Conservation (phyloP, 306 rosid genomes). For the Benincasa hispida region DNA sequence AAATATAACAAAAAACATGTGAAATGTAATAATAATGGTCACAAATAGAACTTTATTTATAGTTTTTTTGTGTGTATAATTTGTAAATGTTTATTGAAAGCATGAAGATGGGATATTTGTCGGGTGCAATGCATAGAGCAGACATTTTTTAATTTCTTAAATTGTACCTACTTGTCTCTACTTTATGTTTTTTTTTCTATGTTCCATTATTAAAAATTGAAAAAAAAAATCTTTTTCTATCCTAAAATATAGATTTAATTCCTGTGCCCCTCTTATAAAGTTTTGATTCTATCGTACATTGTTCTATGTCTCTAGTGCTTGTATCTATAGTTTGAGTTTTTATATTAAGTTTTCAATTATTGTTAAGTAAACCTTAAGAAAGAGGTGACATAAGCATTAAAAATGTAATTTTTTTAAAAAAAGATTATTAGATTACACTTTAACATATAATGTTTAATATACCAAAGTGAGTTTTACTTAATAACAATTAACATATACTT, state of each 20-base stretch:
- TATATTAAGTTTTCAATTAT: neutral
- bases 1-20: neutral
- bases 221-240: neutral
- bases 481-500: too few species aligned
- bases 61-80: neutral
- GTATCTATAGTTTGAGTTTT: neutral
- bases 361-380: neutral
- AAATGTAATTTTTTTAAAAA: too few species aligned
- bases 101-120: constrained; percentile 4
- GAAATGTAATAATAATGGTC: neutral
- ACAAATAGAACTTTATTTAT: neutral
- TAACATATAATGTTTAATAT: too few species aligned
- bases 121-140: constrained; percentile 17
- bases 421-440: too few species aligned
- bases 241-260: neutral
- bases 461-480: too few species aligned
- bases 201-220: neutral
- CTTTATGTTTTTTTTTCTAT: neutral
- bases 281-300: neutral
- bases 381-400: neutral
- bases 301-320: neutral
- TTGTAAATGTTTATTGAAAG: neutral
- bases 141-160: neutral
- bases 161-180: neutral
- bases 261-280: neutral